Evolutionary conservation across 169 alveolate genomes (phyloP).

Genomic region (Plasmodium blacklocki): DNA sequence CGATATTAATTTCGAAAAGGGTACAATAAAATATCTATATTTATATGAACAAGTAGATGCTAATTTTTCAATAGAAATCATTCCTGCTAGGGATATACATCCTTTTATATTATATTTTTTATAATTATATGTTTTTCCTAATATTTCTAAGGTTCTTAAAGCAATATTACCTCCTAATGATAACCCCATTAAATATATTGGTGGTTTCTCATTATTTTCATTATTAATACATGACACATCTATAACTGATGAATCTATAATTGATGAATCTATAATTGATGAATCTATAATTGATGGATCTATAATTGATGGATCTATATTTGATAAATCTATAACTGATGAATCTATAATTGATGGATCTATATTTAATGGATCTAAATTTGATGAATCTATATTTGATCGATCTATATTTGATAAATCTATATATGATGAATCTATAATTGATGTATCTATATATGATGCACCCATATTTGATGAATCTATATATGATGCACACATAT

Average conservation of each 20-base stretch:
- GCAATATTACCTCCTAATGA: slow-evolving; percentile 66
- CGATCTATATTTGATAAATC: background rate
- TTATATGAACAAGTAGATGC: slow-evolving; percentile 10
- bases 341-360: background rate
- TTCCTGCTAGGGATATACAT: slow-evolving; percentile 24
- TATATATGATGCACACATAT: no score
- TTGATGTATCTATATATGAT: no score
- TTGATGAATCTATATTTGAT: background rate
- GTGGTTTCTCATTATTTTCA: background rate
- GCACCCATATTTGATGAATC: no score
- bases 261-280: background rate
- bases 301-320: background rate
- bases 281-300: background rate
- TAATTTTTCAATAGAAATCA: slow-evolving; percentile 4
- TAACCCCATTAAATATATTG: slow-evolving; percentile 5
- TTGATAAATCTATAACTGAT: background rate
- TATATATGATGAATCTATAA: background rate
- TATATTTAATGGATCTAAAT: background rate
- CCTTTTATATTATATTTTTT: slow-evolving; percentile 74
- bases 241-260: background rate
- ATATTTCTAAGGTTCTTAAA: slow-evolving; percentile 71
- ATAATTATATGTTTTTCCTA: slow-evolving; percentile 62
- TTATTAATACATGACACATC: no score
- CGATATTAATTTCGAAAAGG: slow-evolving; percentile 4
- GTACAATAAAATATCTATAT: background rate